Evolutionary conservation across 2,329 filamentous ascomycete species (phyloP).

Genomic region (Herpotrichia juniperi): DNA sequence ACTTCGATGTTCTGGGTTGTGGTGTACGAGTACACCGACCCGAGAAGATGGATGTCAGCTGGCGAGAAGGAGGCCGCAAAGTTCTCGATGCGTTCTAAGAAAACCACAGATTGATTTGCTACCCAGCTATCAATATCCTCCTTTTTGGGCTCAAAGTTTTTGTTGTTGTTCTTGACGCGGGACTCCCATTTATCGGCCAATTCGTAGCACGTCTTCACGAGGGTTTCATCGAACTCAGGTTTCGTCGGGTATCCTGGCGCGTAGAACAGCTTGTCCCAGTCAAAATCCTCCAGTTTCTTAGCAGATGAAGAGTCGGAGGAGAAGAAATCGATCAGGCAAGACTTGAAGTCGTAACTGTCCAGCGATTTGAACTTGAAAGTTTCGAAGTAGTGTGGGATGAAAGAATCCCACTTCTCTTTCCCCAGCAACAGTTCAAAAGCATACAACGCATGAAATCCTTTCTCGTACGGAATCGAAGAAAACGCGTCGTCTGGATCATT

Average conservation of each 20-base stretch:
- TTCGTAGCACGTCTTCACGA: constrained; percentile 84
- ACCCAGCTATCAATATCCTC: constrained; percentile 76
- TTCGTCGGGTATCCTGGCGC: constrained; percentile 87
- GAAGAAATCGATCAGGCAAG: constrained; percentile 87
- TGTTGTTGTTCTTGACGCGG: constrained; percentile 34
- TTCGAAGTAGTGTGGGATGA: constrained; percentile 93
- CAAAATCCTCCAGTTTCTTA: constrained; percentile 72
- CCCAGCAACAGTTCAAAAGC: constrained; percentile 86
- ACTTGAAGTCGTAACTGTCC: constrained; percentile 93
- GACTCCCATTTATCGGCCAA: constrained; percentile 83
- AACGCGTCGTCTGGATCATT: constrained; percentile 97
- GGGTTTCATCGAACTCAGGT: constrained; percentile 85
- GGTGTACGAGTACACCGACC: constrained; percentile 73
- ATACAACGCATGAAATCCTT: constrained; percentile 94
- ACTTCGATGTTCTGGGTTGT: constrained; percentile 87
- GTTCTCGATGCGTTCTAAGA: constrained; percentile 79
- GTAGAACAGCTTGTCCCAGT: constrained; percentile 93
- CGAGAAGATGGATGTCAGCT: constrained; percentile 73
- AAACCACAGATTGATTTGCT: constrained; percentile 89
- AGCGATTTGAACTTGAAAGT: constrained; percentile 85
- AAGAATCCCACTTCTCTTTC: constrained; percentile 87
- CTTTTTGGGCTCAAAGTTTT: constrained; percentile 63
- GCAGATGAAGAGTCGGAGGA: constrained; percentile 65
- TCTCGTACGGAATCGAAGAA: constrained; percentile 91
- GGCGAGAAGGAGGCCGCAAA: constrained; percentile 68